Evolutionary conservation across 306 rosid species (phyloP).

Genomic region (Prunus dulcis): DNA sequence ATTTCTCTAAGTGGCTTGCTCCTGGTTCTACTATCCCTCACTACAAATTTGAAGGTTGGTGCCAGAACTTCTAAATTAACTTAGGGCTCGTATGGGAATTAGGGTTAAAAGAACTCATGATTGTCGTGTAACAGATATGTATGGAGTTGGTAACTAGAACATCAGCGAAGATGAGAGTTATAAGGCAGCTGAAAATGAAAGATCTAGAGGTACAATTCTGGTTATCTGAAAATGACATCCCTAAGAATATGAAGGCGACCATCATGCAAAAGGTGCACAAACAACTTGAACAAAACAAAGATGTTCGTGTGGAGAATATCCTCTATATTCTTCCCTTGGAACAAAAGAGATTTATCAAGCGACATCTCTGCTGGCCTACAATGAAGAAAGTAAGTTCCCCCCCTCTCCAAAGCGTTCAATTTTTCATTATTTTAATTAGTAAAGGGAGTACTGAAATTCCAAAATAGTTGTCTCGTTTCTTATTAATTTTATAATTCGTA

Average conservation of each 20-base stretch:
- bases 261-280: background rate
- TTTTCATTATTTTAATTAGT: too few species aligned
- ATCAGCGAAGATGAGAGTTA: background rate
- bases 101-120: background rate
- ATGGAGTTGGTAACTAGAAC: background rate
- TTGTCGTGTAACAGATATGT: background rate
- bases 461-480: too few species aligned
- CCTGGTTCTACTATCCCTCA: background rate
- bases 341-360: background rate
- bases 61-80: too few species aligned
- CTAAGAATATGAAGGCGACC: background rate
- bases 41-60: slow-evolving; percentile 9
- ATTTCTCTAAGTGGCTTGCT: background rate
- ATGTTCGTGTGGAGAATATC: background rate
- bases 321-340: background rate
- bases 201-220: background rate
- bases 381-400: background rate
- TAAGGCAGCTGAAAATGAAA: background rate
- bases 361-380: background rate
- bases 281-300: background rate
- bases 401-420: too few species aligned
- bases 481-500: too few species aligned
- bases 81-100: too few species aligned
- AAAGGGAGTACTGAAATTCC: too few species aligned
- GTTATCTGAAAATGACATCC: background rate